Conservation (phyloP, 2,329 filamentous ascomycete species). For the Kalmusia sp. region DNA sequence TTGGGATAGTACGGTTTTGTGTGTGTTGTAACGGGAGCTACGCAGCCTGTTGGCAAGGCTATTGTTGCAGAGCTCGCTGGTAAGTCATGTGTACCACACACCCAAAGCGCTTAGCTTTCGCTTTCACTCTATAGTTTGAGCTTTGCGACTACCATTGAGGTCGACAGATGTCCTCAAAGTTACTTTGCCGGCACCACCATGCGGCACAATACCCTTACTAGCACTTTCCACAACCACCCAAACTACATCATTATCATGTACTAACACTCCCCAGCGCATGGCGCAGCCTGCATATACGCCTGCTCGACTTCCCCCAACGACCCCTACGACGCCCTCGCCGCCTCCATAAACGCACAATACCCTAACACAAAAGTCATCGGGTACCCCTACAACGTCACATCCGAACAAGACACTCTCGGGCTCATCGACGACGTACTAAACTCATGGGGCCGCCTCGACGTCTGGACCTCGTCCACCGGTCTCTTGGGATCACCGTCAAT, state of each 20-base stretch:
- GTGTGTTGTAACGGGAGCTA: slow-evolving; percentile 69
- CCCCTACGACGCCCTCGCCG: slow-evolving; percentile 52
- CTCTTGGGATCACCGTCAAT: slow-evolving; percentile 64
- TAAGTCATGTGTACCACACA: slow-evolving; percentile 38
- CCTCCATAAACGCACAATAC: slow-evolving; percentile 48
- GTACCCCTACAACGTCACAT: slow-evolving; percentile 65
- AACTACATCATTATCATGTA: no score
- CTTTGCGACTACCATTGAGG: no score
- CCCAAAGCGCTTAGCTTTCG: neutral
- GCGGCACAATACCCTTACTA: neutral
- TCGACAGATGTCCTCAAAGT: no score
- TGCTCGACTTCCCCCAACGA: slow-evolving; percentile 56
- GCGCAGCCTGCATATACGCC: slow-evolving; percentile 69
- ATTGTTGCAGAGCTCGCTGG: slow-evolving; percentile 67
- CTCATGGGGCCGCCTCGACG: slow-evolving; percentile 61
- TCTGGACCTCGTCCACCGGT: slow-evolving; percentile 66
- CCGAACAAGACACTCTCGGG: slow-evolving; percentile 66
- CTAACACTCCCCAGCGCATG: slow-evolving; percentile 58
- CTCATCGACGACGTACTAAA: slow-evolving; percentile 71
- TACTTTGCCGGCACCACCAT: neutral
- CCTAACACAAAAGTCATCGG: slow-evolving; percentile 68
- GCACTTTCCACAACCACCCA: no score
- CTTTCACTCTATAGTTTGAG: neutral
- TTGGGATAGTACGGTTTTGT: slow-evolving; percentile 65
- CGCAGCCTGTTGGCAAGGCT: slow-evolving; percentile 66